Percentiles rank a stretch among this genome's conserved stretches.
Conservation (phyloP, 805 yeast genomes). For the Monosporozyma aerobia region DNA sequence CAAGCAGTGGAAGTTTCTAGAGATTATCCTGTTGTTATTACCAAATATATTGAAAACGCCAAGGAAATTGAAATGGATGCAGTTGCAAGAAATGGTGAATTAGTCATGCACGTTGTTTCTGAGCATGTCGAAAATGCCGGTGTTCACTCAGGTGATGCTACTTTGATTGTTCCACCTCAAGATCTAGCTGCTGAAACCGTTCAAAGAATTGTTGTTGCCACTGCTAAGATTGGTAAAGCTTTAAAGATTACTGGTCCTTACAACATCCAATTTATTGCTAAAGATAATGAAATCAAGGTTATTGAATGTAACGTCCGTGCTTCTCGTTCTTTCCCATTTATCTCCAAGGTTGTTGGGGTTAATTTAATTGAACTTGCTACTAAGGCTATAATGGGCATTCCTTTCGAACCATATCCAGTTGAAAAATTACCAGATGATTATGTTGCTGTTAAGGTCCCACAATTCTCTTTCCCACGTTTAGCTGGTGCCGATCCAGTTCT, state of each 20-base stretch:
- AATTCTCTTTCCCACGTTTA: conserved; percentile 91
- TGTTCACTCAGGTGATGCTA: conserved; percentile 99
- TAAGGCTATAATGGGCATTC: conserved; percentile 83
- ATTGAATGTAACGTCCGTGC: conserved; percentile 98
- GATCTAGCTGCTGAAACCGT: conserved; percentile 89
- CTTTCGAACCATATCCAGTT: conserved; percentile 83
- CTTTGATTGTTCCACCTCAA: conserved; percentile 94
- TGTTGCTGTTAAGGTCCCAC: conserved; percentile 95
- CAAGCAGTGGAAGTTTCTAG: conserved; percentile 98
- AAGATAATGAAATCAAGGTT: conserved; percentile 91
- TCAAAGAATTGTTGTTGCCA: conserved; percentile 81
- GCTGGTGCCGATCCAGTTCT: conserved; percentile 97
- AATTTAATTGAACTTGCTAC: conserved; percentile 97
- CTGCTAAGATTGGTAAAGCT: conserved; percentile 93
- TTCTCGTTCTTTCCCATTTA: conserved; percentile 98
- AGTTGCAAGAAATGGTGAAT: conserved; percentile 88
- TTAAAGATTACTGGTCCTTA: conserved; percentile 95
- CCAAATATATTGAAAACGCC: conserved; percentile 93
- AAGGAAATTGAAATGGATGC: conserved; percentile 99
- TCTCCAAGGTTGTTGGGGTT: conserved; percentile 93
- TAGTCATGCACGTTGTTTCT: conserved; percentile 94
- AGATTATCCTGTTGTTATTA: conserved; percentile 94
- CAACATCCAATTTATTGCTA: conserved; percentile 93
- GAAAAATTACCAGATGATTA: conserved; percentile 84
- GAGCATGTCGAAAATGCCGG: conserved; percentile 99